phyloP scores from a whole-genome alignment of 495 filamentous ascomycete genomes.

The Margaritispora aquatica region DNA sequence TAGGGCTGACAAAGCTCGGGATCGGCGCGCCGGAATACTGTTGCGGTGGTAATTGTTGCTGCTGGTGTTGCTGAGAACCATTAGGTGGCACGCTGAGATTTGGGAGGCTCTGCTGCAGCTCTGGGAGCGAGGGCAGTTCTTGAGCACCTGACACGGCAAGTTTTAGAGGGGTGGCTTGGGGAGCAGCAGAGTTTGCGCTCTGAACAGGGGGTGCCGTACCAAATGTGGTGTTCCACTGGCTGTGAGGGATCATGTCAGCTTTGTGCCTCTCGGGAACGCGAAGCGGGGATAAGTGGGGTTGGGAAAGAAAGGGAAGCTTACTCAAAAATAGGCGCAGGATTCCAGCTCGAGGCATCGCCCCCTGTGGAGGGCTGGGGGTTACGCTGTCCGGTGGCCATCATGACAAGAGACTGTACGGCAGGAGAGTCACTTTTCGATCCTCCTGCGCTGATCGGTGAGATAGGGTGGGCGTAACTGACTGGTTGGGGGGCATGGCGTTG shows the following conservation, averaged over 20 bases:
- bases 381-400: slow-evolving; percentile 59
- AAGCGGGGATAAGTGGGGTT: neutral
- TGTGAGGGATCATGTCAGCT: slow-evolving; percentile 24
- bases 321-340: slow-evolving; percentile 91
- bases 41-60: slow-evolving; percentile 47
- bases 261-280: no score
- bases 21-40: slow-evolving; percentile 48
- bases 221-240: slow-evolving; percentile 91
- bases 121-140: slow-evolving; percentile 44
- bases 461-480: slow-evolving; percentile 73
- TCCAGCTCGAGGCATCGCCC: slow-evolving; percentile 67
- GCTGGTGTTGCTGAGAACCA: no score
- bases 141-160: slow-evolving; percentile 40
- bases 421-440: slow-evolving; percentile 75
- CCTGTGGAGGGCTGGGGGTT: slow-evolving; percentile 35
- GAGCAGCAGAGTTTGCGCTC: slow-evolving; percentile 18
- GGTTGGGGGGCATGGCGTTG: slow-evolving; percentile 40
- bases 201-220: slow-evolving; percentile 56
- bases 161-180: slow-evolving; percentile 24
- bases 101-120: slow-evolving; percentile 27
- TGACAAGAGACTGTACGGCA: slow-evolving; percentile 67
- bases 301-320: slow-evolving; percentile 41
- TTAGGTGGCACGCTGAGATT: slow-evolving; percentile 27
- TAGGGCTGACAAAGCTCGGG: slow-evolving; percentile 73
- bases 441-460: slow-evolving; percentile 74